A percentile compares a stretch with the other conserved stretches of the same genome.
These are phyloP conservation scores for Rhodomyrtus tomentosa DNA, from an alignment of 345 rosid genomes.

Conservation along the genomic window DNA sequence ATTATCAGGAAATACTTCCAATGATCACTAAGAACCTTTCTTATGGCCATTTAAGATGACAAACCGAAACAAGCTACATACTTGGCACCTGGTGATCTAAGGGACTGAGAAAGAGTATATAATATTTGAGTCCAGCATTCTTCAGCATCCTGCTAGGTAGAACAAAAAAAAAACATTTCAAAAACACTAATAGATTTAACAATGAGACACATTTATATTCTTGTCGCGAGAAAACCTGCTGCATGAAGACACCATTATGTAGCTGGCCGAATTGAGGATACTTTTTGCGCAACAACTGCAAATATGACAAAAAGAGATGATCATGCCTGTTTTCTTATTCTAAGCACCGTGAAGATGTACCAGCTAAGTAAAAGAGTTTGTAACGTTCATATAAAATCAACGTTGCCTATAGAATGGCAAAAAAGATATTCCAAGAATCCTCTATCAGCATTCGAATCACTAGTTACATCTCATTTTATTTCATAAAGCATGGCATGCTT, in stretches of 20 bases:
- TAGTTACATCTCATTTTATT: not conserved
- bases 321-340: not conserved
- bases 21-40: not conserved
- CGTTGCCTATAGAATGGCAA: not conserved
- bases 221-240: slow-evolving; percentile 43
- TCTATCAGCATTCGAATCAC: not conserved
- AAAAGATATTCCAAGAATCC: not conserved
- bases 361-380: not conserved
- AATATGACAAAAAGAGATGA: not conserved
- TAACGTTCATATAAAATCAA: not conserved
- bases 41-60: not conserved
- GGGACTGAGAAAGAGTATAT: slow-evolving; percentile 86
- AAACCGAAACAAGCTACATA: slow-evolving; percentile 4
- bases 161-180: not conserved
- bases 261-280: slow-evolving; percentile 90
- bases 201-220: not conserved
- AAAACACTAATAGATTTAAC: not conserved
- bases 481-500: not conserved
- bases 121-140: slow-evolving; percentile 98
- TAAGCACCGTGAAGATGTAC: not conserved
- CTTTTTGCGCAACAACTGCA: slow-evolving; percentile 80
- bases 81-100: slow-evolving; percentile 51
- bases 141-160: slow-evolving; percentile 72
- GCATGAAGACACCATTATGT: slow-evolving; percentile 94
- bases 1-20: not conserved